Evolutionary conservation across 176 grass and related monocot genomes (phyloP).

Genomic region (Hyparrhenia diplandra): DNA sequence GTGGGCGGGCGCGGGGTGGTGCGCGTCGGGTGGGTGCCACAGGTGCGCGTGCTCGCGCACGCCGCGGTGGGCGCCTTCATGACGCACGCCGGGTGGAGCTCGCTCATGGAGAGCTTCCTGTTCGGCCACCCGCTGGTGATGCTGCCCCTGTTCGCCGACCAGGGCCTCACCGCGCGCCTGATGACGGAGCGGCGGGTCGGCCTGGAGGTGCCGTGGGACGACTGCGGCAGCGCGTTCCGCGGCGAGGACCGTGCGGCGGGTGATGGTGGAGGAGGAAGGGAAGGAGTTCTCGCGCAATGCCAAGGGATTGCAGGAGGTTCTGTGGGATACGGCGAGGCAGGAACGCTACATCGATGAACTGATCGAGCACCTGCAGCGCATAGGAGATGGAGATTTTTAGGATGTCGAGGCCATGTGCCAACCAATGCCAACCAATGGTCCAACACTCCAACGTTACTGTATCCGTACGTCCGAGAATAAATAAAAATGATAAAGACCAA

Average conservation of each 20-base stretch:
- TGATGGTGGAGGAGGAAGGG: too few relatives aligned
- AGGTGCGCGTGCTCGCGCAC: conserved; percentile 27
- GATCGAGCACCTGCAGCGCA: too few relatives aligned
- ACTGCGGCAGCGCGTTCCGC: neutral
- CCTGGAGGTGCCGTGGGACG: neutral
- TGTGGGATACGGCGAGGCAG: too few relatives aligned
- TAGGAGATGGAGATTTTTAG: too few relatives aligned
- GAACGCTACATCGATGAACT: too few relatives aligned
- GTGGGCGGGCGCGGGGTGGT: neutral
- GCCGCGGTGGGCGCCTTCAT: neutral
- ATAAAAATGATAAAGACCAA: too few relatives aligned
- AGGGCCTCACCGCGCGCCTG: neutral
- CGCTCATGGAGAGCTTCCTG: neutral
- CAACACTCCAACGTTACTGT: too few relatives aligned
- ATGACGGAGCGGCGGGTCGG: neutral
- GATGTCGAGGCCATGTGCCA: too few relatives aligned
- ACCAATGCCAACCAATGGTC: too few relatives aligned
- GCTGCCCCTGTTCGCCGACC: neutral
- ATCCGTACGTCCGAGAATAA: too few relatives aligned
- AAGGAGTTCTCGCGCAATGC: too few relatives aligned
- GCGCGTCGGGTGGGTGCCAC: neutral
- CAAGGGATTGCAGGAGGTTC: too few relatives aligned
- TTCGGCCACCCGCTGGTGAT: neutral
- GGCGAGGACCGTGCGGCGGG: neutral
- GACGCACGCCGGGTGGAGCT: neutral